Percentiles rank a stretch among this genome's conserved stretches.
phyloP scores from a whole-genome alignment of 208 protist species.

The Leishmania arabica region DNA sequence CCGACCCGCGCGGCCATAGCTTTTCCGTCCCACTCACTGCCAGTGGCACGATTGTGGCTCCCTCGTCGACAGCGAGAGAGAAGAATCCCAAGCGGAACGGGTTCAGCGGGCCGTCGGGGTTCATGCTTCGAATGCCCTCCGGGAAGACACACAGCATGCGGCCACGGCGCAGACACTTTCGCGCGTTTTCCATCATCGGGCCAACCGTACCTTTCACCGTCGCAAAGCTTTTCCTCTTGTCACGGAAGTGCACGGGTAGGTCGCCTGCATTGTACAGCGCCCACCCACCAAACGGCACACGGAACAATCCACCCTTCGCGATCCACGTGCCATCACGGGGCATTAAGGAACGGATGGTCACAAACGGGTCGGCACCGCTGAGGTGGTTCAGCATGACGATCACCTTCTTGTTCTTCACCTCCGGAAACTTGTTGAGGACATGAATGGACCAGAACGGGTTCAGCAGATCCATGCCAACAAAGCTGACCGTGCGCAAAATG shows the following conservation, averaged over 20 bases:
- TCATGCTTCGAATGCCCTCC: conserved; percentile 74
- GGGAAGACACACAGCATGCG: conserved; percentile 87
- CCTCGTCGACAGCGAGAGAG: conserved; percentile 72
- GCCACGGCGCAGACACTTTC: conserved; percentile 61
- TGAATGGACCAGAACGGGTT: conserved; percentile 86
- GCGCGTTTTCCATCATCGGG: conserved; percentile 81
- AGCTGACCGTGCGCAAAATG: conserved; percentile 76
- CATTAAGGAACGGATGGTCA: conserved; percentile 68
- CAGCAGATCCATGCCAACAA: conserved; percentile 56
- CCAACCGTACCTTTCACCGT: conserved; percentile 82
- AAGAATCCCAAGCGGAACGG: conserved; percentile 89
- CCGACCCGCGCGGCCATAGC: conserved; percentile 67
- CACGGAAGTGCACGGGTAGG: conserved; percentile 70
- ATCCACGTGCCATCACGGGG: conserved; percentile 84
- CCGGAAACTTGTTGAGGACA: conserved; percentile 70
- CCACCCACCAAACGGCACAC: conserved; percentile 86
- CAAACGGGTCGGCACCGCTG: conserved; percentile 78
- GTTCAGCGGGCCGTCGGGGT: conserved; percentile 64
- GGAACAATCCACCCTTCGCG: conserved; percentile 79
- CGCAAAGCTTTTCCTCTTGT: conserved; percentile 72
- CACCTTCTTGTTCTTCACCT: conserved; percentile 60
- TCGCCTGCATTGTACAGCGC: conserved; percentile 76
- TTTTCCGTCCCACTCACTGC: conserved; percentile 78
- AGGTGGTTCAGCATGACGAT: conserved; percentile 90
- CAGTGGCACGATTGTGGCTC: conserved; percentile 77